A percentile compares a stretch with the other conserved stretches of the same genome.
phyloP scores from a whole-genome alignment of 306 rosid genomes.

The Mucuna pruriens region DNA sequence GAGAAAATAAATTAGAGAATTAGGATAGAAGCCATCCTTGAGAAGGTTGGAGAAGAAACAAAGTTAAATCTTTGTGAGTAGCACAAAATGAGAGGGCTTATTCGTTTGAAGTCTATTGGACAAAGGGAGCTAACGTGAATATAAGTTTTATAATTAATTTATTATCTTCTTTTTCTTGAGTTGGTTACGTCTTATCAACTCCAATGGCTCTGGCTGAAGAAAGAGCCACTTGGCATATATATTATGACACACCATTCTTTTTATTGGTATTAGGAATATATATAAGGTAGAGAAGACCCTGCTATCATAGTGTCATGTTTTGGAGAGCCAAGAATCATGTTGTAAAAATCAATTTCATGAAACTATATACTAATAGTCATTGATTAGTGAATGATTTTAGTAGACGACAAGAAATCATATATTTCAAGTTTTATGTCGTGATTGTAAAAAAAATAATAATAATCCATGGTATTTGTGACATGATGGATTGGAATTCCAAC shows the following conservation, averaged over 20 bases:
- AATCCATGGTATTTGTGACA: background rate
- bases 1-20: background rate
- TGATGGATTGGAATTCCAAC: background rate
- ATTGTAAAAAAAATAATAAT: background rate
- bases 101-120: no score
- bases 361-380: background rate
- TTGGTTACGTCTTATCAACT: conserved; percentile 9
- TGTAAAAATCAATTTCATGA: background rate
- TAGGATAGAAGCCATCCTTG: background rate
- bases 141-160: background rate
- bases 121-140: background rate
- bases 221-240: conserved; percentile 12
- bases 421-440: background rate
- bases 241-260: background rate
- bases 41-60: conserved; percentile 34
- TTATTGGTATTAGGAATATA: background rate
- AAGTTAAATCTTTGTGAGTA: background rate
- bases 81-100: background rate
- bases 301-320: background rate
- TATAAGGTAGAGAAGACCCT: background rate
- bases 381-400: background rate
- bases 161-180: background rate
- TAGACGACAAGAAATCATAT: background rate
- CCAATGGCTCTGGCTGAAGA: background rate
- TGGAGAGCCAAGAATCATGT: background rate